Percentiles rank a stretch among this genome's conserved stretches.
Evolutionary conservation across 2,329 filamentous ascomycete species (phyloP).

Genomic region (Pestalotiopsis sp.): DNA sequence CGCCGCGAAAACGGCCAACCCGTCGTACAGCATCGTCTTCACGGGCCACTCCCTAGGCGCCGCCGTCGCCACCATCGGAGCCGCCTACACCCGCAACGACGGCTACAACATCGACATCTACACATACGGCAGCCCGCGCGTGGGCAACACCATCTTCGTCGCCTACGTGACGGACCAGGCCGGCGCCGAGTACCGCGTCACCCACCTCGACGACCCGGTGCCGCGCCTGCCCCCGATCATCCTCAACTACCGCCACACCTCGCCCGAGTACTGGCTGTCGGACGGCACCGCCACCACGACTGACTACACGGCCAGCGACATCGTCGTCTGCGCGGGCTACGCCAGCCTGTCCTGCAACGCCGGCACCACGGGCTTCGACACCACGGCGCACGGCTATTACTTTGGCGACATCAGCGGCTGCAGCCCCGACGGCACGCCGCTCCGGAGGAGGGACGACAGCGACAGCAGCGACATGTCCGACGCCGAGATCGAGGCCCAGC

Average conservation of each 20-base stretch:
- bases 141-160: conserved; percentile 59
- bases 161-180: conserved; percentile 54
- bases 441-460: conserved; percentile 17
- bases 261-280: conserved; percentile 68
- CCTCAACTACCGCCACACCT: conserved; percentile 66
- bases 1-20: conserved; percentile 45
- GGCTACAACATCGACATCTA: conserved; percentile 58
- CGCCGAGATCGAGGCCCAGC: conserved; percentile 21
- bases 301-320: conserved; percentile 38
- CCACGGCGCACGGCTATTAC: conserved; percentile 50
- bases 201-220: conserved; percentile 68
- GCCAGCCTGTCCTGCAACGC: conserved; percentile 52
- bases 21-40: conserved; percentile 54
- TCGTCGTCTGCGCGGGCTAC: conserved; percentile 51
- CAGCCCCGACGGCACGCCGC: conserved; percentile 25
- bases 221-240: conserved; percentile 65
- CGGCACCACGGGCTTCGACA: conserved; percentile 46
- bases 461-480: conserved; percentile 21
- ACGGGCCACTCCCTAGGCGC: conserved; percentile 72
- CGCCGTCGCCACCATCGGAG: conserved; percentile 63
- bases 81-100: conserved; percentile 52
- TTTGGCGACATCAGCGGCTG: conserved; percentile 46
- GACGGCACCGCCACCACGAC: conserved; percentile 32
- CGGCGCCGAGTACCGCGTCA: conserved; percentile 63
- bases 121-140: conserved; percentile 68